Evolutionary conservation across 1,139 yeast genomes (phyloP), one percentile per base, ranked within the genome.

Genomic region (Taphrina confusa): DNA sequence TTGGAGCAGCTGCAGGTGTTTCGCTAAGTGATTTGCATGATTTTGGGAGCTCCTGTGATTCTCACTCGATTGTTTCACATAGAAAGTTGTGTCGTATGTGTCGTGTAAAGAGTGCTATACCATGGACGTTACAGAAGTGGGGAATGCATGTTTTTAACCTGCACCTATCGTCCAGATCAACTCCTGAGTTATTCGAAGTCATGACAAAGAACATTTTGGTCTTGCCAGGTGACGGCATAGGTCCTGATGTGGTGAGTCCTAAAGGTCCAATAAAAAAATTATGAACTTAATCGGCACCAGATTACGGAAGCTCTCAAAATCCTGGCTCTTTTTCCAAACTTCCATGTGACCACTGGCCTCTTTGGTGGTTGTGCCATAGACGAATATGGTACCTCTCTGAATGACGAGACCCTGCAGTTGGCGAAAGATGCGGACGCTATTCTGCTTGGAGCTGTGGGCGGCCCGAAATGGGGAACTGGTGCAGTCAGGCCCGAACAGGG

Each of bases 321-420:
- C 34, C 80, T 92, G 64, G 78, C 82, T 62, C 89, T 96, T 59
- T 86, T 92, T 68, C 82, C 82, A 67, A 79, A 78, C 64, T 82
- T 74, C 61, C 81, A 85, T 56, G 85, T 91, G 33, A 71, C 76
- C 34, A 63, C 64, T 65, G 96, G 90, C 70, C 80, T 91, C 69
- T 91, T 92, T 69, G 98, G 98, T 64, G 98, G 98, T 67, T 97
- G 97, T 59, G 96, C 97, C 56, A 91, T 92, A 71, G 98, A 92
- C 72, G 97, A 96, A 62, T 85, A 95, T 49, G 98, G 98, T 58
- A 82, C 73, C 47, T 97, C 98, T 61, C 79, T 92, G 66, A 89
- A 97, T n/a, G 95, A 85, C 65, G 94, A 80, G 60, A 80, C 97
- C 1, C 79, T 92, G 57, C 87, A 78, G 55, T 89, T 95, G n/a